Conservation (phyloP, 2,329 filamentous ascomycete species). For the Elsinoe australis region DNA sequence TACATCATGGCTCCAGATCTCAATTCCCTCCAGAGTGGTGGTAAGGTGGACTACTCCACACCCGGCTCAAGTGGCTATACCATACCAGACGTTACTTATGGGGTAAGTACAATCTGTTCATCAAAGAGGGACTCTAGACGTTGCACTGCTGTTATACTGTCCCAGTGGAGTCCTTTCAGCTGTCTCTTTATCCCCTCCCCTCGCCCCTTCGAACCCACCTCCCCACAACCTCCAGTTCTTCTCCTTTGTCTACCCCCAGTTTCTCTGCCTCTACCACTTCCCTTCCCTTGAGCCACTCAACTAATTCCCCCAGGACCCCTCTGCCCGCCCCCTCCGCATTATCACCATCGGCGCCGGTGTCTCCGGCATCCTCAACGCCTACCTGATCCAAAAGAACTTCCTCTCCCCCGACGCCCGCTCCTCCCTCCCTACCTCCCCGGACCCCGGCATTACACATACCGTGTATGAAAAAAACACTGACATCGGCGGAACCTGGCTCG, state of each 20-base stretch:
- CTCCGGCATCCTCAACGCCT: conserved; percentile 42
- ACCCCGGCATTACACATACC: conserved; percentile 35
- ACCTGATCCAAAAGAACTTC: conserved; percentile 41
- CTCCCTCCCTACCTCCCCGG: neutral
- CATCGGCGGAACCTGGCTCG: conserved; percentile 41
- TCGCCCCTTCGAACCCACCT: no score
- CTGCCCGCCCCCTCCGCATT: conserved; percentile 39
- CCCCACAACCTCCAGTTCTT: no score
- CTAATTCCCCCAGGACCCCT: conserved; percentile 32
- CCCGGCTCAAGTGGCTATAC: conserved; percentile 38
- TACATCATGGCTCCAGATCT: conserved; percentile 42
- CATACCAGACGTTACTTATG: conserved; percentile 34
- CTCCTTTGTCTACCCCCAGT: no score
- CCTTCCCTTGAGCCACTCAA: no score
- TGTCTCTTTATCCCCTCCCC: no score
- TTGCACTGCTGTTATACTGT: no score
- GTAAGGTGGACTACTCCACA: conserved; percentile 37
- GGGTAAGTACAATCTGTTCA: conserved; percentile 6
- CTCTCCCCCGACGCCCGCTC: neutral
- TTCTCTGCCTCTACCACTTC: no score
- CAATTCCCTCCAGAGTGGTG: conserved; percentile 31
- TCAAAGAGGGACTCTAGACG: no score
- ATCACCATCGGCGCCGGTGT: conserved; percentile 44
- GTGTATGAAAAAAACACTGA: conserved; percentile 44
- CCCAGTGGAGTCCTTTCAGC: no score